These are phyloP conservation scores for Chaetomium globosum DNA, from an alignment of 2,329 filamentous ascomycete genomes.

Conservation along the genomic window DNA sequence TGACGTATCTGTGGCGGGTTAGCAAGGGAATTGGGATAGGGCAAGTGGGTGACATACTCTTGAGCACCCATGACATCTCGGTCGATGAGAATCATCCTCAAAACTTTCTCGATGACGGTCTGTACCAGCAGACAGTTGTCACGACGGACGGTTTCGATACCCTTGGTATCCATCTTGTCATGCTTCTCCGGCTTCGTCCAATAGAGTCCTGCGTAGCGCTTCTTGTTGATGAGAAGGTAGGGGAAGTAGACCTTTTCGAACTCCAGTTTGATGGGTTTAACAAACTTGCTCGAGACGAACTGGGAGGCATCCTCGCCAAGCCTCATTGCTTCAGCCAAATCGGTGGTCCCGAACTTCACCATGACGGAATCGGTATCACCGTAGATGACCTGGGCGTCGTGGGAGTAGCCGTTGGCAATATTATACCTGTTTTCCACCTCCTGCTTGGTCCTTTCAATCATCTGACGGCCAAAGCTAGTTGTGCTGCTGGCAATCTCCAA, in stretches of 20 bases:
- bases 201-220: conserved; percentile 95
- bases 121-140: conserved; percentile 96
- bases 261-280: conserved; percentile 97
- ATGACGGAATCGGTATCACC: conserved; percentile 99
- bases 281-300: conserved; percentile 87
- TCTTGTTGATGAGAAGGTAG: conserved; percentile 99
- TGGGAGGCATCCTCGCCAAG: conserved; percentile 90
- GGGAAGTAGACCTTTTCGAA: conserved; percentile 99
- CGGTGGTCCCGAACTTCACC: conserved; percentile 94
- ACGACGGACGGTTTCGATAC: conserved; percentile 95
- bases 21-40: conserved; percentile 19
- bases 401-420: conserved; percentile 89
- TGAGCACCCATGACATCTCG: conserved; percentile 87
- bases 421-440: conserved; percentile 90
- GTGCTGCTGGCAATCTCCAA: conserved; percentile 94
- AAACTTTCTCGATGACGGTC: conserved; percentile 94
- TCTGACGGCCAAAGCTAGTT: conserved; percentile 93
- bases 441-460: conserved; percentile 98
- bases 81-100: conserved; percentile 94
- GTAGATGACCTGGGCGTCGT: conserved; percentile 96
- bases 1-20: conserved; percentile 74
- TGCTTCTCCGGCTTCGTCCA: conserved; percentile 94
- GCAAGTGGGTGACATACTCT: conserved; percentile 65
- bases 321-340: conserved; percentile 87
- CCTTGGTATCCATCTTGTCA: conserved; percentile 99